phyloP scores from a whole-genome alignment of 2,329 filamentous ascomycete species.

The Ceratocystis albifundus region DNA sequence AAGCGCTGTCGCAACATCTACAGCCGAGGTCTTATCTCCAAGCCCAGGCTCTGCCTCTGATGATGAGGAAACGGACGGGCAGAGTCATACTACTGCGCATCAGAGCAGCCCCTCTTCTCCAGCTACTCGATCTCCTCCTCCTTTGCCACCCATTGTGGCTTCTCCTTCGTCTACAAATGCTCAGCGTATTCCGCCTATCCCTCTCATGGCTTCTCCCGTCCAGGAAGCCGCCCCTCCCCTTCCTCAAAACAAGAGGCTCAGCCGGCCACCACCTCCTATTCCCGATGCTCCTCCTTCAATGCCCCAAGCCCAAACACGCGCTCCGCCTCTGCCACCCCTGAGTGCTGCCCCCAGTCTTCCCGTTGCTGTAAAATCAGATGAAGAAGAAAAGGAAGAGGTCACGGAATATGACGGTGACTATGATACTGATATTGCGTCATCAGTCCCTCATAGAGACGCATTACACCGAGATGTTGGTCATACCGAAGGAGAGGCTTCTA shows the following conservation, averaged over 20 bases:
- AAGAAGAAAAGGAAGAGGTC: slow-evolving; percentile 62
- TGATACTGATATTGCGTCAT: slow-evolving; percentile 92
- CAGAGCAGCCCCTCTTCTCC: slow-evolving; percentile 33
- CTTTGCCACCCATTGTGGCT: slow-evolving; percentile 29
- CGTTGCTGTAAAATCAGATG: slow-evolving; percentile 34
- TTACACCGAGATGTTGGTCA: slow-evolving; percentile 45
- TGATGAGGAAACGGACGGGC: slow-evolving; percentile 60
- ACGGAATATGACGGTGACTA: slow-evolving; percentile 97
- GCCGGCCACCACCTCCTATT: slow-evolving; percentile 49
- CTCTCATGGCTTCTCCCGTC: slow-evolving; percentile 30
- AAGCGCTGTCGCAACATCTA: slow-evolving; percentile 40
- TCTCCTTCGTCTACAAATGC: slow-evolving; percentile 21
- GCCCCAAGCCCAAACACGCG: slow-evolving; percentile 44
- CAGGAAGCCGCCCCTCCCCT: slow-evolving; percentile 36
- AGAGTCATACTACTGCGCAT: slow-evolving; percentile 28
- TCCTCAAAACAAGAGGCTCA: slow-evolving; percentile 41
- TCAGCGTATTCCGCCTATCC: slow-evolving; percentile 28
- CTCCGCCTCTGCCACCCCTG: slow-evolving; percentile 55
- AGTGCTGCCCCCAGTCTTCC: slow-evolving; percentile 34
- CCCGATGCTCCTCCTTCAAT: slow-evolving; percentile 42
- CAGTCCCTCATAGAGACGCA: slow-evolving; percentile 86
- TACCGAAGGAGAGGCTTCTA: slow-evolving; percentile 45
- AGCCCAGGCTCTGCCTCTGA: slow-evolving; percentile 77
- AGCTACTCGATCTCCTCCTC: slow-evolving; percentile 32
- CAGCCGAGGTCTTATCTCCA: slow-evolving; percentile 48